Percentiles rank a stretch among this genome's conserved stretches.
Evolutionary conservation across 345 rosid species (phyloP).

Genomic region (Toxicodendron radicans): DNA sequence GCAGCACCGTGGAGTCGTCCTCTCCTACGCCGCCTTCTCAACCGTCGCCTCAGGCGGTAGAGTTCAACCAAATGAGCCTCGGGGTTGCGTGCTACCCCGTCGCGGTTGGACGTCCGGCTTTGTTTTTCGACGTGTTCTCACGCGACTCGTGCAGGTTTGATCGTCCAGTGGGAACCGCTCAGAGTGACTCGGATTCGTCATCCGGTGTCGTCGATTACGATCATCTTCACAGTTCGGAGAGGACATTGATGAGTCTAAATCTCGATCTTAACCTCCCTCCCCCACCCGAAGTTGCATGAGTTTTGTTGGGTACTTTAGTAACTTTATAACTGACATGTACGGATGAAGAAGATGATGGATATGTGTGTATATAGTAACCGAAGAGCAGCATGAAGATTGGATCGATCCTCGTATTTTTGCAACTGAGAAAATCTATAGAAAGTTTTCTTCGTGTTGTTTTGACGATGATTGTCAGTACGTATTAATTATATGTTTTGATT

Average conservation of each 20-base stretch:
- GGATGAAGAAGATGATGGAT: conserved; percentile 4
- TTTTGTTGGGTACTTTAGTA: conserved; percentile 2
- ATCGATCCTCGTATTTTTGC: conserved; percentile 31
- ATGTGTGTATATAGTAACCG: conserved; percentile 36
- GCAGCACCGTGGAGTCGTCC: conserved; percentile 72
- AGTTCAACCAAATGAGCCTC: conserved; percentile 32
- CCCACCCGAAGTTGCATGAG: conserved; percentile 59
- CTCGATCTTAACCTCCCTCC: conserved; percentile 73
- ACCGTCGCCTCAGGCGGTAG: conserved; percentile 41
- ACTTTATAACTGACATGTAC: conserved; percentile 27
- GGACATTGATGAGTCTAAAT: conserved; percentile 39
- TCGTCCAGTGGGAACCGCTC: conserved; percentile 26
- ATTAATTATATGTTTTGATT: conserved; percentile 11
- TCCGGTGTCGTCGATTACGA: conserved; percentile 58
- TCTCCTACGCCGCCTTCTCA: conserved; percentile 52
- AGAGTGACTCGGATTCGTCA: conserved; percentile 71
- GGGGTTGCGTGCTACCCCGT: conserved; percentile 21
- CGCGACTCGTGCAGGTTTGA: conserved; percentile 32
- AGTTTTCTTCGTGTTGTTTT: conserved; percentile 2
- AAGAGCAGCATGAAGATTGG: conserved; percentile 5
- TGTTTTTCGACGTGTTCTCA: conserved; percentile 56
- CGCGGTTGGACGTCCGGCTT: conserved; percentile 35
- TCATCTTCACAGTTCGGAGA: conserved; percentile 15
- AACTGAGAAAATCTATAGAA: conserved; percentile 25
- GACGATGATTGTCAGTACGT: conserved; percentile 11